Evolutionary conservation across 345 rosid species (phyloP).

Genomic region (Eucalyptus caleyi): DNA sequence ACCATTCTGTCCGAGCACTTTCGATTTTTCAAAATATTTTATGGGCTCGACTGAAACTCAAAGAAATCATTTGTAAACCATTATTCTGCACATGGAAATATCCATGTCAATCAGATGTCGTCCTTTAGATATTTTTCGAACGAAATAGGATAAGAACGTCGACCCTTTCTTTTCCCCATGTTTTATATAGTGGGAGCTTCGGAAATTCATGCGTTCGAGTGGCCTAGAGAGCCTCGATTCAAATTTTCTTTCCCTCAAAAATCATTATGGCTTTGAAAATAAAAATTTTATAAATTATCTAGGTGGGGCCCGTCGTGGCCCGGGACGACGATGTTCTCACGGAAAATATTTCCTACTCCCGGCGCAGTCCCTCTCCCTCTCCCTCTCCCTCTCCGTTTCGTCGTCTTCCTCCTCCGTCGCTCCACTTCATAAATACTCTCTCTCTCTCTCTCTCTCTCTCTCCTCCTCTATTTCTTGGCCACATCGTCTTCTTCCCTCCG

Average conservation of each 20-base stretch:
- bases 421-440: neutral
- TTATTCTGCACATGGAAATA: neutral
- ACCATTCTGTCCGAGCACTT: neutral
- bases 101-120: neutral
- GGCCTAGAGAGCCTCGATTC: neutral
- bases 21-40: too few relatives aligned
- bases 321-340: neutral
- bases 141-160: neutral
- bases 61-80: neutral
- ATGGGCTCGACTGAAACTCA: neutral
- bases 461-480: neutral
- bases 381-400: neutral
- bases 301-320: neutral
- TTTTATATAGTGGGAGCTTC: neutral
- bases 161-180: neutral
- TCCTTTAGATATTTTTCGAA: neutral
- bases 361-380: neutral
- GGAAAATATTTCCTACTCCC: neutral
- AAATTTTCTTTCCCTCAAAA: neutral
- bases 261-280: neutral
- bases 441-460: neutral
- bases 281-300: fast-evolving
- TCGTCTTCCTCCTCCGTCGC: neutral
- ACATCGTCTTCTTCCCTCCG: neutral
- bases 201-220: neutral